These are phyloP conservation scores for Leccinum barrowsii DNA, from an alignment of 768 basidiomycete species.

Conservation along the genomic window DNA sequence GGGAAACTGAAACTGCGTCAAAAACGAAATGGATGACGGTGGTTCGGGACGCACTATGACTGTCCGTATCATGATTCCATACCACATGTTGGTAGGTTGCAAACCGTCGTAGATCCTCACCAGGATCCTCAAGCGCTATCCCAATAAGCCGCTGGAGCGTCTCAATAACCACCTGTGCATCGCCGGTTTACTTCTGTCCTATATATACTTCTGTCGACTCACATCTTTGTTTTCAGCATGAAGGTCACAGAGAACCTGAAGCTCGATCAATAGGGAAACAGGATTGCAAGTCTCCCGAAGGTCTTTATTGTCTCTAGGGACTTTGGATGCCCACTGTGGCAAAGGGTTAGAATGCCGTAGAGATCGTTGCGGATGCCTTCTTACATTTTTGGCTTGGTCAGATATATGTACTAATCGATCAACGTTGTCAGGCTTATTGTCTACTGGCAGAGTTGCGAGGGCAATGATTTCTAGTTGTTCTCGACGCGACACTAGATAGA, in stretches of 20 bases:
- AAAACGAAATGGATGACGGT: neutral
- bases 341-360: constrained; percentile 3
- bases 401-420: constrained; percentile 16
- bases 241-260: constrained; percentile 21
- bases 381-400: constrained; percentile 22
- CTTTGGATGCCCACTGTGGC: constrained; percentile 16
- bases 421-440: constrained; percentile 2
- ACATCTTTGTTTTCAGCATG: constrained; percentile 14
- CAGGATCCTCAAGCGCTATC: constrained; percentile 33
- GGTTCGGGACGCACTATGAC: constrained; percentile 34
- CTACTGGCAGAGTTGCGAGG: constrained; percentile 21
- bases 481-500: constrained; percentile 18
- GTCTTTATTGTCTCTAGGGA: neutral
- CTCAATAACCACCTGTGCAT: constrained; percentile 14
- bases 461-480: constrained; percentile 25
- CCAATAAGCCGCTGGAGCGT: constrained; percentile 38
- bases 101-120: constrained; percentile 41
- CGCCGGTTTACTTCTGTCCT: neutral
- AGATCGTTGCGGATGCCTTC: neutral
- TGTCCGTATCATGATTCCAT: constrained; percentile 44
- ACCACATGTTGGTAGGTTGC: constrained; percentile 54
- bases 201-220: constrained; percentile 1
- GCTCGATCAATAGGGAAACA: constrained; percentile 24
- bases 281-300: constrained; percentile 12
- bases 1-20: constrained; percentile 26